Percentiles rank a stretch among this genome's conserved stretches.
These are phyloP conservation scores for Trifolium pratense DNA, from an alignment of 306 rosid genomes.

Conservation along the genomic window DNA sequence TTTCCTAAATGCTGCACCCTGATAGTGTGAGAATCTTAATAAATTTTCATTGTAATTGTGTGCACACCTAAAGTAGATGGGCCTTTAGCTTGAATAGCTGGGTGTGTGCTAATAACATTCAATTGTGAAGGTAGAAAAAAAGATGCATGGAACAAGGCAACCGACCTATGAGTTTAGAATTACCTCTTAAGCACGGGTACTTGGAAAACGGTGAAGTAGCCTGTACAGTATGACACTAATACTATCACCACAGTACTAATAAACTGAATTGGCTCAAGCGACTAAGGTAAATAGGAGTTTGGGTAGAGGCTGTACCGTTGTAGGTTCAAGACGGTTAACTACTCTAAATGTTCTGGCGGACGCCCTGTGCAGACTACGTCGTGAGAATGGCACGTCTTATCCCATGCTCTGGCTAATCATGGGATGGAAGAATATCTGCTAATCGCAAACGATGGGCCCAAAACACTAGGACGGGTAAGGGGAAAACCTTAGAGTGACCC, in stretches of 20 bases:
- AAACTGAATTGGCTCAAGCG: not conserved
- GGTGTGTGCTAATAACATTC: not conserved
- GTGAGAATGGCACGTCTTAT: not conserved
- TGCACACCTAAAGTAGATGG: not conserved
- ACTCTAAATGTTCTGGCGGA: too few species aligned
- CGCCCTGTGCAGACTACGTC: not conserved
- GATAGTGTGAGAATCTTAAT: not conserved
- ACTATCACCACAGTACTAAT: not conserved
- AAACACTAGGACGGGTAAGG: too few species aligned
- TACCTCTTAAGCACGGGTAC: too few species aligned
- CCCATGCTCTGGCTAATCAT: not conserved
- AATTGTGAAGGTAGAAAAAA: not conserved
- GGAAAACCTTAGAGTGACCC: too few species aligned
- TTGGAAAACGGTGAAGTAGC: too few species aligned
- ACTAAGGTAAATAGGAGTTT: too few species aligned
- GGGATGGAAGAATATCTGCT: not conserved
- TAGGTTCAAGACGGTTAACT: too few species aligned
- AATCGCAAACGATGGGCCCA: not conserved
- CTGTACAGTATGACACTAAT: not conserved
- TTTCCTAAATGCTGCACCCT: not conserved
- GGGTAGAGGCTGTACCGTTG: too few species aligned
- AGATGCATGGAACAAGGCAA: not conserved
- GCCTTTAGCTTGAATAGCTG: not conserved
- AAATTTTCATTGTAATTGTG: not conserved
- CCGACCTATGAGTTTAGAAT: not conserved